phyloP scores from a whole-genome alignment of 176 grass and related monocot genomes.

The Paspalum vaginatum region DNA sequence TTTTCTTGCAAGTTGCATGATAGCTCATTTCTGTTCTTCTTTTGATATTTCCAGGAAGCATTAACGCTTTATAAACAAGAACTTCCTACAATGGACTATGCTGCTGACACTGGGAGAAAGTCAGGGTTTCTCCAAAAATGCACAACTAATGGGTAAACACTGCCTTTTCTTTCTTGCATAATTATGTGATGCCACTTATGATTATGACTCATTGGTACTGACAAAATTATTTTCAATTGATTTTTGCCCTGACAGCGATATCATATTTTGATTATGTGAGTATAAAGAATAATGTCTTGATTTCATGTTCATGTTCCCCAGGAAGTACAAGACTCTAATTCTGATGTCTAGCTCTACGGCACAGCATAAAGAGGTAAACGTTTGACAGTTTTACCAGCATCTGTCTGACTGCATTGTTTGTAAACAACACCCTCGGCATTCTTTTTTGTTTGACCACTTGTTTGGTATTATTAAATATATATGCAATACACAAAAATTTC shows the following conservation, averaged over 20 bases:
- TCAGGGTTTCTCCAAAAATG: constrained; percentile 82
- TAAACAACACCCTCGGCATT: background rate
- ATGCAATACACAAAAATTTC: background rate
- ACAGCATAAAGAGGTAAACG: constrained; percentile 57
- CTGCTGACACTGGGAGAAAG: constrained; percentile 77
- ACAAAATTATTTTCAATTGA: background rate
- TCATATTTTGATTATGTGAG: constrained; percentile 10
- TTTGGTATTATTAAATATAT: constrained; percentile 16
- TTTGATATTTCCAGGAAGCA: constrained; percentile 65
- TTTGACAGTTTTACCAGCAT: constrained; percentile 5
- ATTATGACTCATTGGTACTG: background rate
- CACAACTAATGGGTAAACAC: constrained; percentile 55
- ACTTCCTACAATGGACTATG: constrained; percentile 84
- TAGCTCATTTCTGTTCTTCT: background rate
- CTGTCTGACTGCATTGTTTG: background rate
- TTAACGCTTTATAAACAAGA: constrained; percentile 77
- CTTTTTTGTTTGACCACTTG: background rate
- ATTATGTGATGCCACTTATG: background rate
- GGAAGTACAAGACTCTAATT: constrained; percentile 84
- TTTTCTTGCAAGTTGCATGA: background rate
- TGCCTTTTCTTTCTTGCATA: background rate
- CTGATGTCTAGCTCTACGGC: constrained; percentile 42
- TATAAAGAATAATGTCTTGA: background rate
- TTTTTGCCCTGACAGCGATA: constrained; percentile 2
- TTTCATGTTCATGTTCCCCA: constrained; percentile 40